A percentile compares a stretch with the other conserved stretches of the same genome.
Conservation (phyloP, 176 grass and related monocot species). For the Tuctoria greenei region DNA sequence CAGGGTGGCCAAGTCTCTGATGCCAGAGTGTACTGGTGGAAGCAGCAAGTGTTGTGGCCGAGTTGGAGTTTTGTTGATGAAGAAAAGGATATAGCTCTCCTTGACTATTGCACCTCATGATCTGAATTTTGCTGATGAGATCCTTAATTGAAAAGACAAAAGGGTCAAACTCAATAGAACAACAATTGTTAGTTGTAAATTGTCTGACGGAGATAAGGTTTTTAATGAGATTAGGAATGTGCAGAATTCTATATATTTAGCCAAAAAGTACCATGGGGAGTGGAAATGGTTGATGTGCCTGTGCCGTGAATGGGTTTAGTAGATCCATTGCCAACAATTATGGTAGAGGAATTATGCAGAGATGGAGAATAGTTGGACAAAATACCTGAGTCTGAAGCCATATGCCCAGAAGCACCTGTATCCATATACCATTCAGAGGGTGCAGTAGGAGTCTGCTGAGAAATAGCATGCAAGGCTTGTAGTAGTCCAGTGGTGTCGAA, state of each 20-base stretch:
- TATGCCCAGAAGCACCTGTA: neutral
- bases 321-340: neutral
- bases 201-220: neutral
- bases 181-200: neutral
- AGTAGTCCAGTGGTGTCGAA: neutral
- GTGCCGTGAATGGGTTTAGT: neutral
- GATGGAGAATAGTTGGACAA: neutral
- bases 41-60: no score
- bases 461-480: neutral
- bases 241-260: neutral
- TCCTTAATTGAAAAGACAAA: neutral
- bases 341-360: neutral
- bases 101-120: no score
- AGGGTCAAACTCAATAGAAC: neutral
- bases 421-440: neutral
- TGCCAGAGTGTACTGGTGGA: no score
- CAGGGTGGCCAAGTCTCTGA: no score
- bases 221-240: neutral
- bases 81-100: no score
- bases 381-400: neutral
- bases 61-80: no score
- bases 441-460: no score
- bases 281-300: rapidly evolving
- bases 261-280: rapidly evolving
- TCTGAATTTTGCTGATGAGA: no score